phyloP scores from a whole-genome alignment of 148 eudicot species.

The Cornus suecica region DNA sequence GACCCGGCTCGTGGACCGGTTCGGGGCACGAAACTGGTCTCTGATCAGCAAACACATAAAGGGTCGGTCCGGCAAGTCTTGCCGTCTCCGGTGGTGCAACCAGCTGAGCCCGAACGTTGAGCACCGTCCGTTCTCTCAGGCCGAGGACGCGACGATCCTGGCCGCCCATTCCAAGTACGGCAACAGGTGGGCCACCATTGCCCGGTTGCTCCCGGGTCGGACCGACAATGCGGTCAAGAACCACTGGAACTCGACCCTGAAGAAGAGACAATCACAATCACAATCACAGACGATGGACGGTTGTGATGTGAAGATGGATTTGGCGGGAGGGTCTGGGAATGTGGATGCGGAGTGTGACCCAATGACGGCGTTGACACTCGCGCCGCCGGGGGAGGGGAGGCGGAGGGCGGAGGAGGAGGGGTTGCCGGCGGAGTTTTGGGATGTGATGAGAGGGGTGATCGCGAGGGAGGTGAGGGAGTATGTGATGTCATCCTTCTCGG shows the following conservation, averaged over 20 bases:
- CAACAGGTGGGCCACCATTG: conserved; percentile 64
- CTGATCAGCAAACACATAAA: conserved; percentile 46
- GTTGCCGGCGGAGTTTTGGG: conserved; percentile 47
- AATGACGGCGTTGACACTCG: conserved; percentile 31
- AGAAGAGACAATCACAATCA: conserved; percentile 27
- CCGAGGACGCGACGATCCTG: conserved; percentile 43
- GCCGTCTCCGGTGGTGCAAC: conserved; percentile 60
- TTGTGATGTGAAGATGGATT: neutral
- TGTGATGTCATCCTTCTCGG: conserved; percentile 50
- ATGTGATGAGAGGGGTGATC: conserved; percentile 53
- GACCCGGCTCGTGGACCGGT: conserved; percentile 46
- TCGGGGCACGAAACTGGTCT: conserved; percentile 56
- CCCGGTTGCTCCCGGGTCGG: conserved; percentile 48
- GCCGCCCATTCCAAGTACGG: conserved; percentile 46
- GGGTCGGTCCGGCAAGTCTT: conserved; percentile 59
- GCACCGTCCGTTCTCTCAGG: conserved; percentile 46
- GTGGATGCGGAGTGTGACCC: conserved; percentile 33
- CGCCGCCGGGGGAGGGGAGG: conserved; percentile 26
- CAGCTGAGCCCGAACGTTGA: conserved; percentile 53
- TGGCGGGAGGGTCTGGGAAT: conserved; percentile 1
- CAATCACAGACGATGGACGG: neutral
- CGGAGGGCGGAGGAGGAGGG: conserved; percentile 18
- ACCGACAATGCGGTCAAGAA: conserved; percentile 65
- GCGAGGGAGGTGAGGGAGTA: conserved; percentile 68
- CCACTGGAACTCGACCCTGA: conserved; percentile 64